phyloP scores from a whole-genome alignment of 2,329 filamentous ascomycete genomes.

The Neonectria magnoliae region DNA sequence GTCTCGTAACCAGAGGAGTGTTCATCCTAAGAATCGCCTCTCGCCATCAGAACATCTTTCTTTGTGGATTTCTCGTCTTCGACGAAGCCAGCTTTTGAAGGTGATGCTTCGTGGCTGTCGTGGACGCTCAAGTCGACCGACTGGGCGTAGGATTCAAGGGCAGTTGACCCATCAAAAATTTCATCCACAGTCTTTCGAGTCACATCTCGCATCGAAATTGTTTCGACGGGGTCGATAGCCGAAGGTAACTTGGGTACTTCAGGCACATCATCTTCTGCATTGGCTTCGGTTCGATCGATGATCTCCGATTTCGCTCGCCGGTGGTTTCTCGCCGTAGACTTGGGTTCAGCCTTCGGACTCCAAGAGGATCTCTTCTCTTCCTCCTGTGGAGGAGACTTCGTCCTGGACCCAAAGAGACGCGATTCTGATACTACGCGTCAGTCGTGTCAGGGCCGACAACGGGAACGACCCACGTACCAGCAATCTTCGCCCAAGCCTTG shows the following conservation, averaged over 20 bases:
- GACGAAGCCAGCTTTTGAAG: not conserved
- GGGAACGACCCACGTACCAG: not conserved
- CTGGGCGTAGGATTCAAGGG: not conserved
- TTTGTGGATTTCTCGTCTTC: not conserved
- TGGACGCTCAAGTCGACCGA: slow-evolving; percentile 1
- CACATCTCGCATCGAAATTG: slow-evolving; percentile 1
- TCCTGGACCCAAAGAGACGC: slow-evolving; percentile 6
- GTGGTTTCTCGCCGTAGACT: not conserved
- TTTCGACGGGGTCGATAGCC: not conserved
- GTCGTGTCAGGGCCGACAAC: not conserved
- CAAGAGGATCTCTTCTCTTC: not conserved
- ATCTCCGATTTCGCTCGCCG: slow-evolving; percentile 18
- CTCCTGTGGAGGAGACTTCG: not conserved
- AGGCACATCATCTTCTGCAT: not conserved
- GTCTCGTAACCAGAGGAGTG: not conserved
- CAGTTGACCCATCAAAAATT: not conserved
- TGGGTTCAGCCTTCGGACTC: not conserved
- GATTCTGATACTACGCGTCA: slow-evolving; percentile 11
- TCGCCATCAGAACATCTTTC: too few species aligned
- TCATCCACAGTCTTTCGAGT: slow-evolving; percentile 14
- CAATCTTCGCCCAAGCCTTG: slow-evolving; percentile 18
- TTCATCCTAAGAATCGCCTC: not conserved
- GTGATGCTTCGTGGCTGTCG: not conserved
- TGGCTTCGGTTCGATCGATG: not conserved
- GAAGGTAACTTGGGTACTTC: not conserved